A percentile compares a stretch with the other conserved stretches of the same genome.
Conservation (phyloP, 2,329 filamentous ascomycete genomes). For the Colletotrichum godetiae region DNA sequence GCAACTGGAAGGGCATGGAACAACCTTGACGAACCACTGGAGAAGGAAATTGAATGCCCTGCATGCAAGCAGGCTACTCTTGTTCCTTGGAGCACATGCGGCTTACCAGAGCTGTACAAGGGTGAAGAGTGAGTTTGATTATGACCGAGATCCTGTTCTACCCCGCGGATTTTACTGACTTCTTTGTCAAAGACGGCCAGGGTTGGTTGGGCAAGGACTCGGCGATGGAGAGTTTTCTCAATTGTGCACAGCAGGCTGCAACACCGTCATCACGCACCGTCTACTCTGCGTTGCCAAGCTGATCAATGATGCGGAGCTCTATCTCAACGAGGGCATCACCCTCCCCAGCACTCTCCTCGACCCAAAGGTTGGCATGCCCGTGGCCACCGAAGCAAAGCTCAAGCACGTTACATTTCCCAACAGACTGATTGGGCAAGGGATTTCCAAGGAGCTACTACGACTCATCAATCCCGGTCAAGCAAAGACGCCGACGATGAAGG, state of each 20-base stretch:
- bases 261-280: slow-evolving; percentile 63
- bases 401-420: slow-evolving; percentile 65
- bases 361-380: slow-evolving; percentile 61
- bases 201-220: slow-evolving; percentile 65
- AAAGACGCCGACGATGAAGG: slow-evolving; percentile 57
- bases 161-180: not conserved
- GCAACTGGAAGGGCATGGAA: slow-evolving; percentile 68
- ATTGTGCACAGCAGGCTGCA: slow-evolving; percentile 62
- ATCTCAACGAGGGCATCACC: slow-evolving; percentile 60
- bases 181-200: slow-evolving; percentile 30
- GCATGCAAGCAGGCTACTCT: slow-evolving; percentile 55
- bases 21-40: slow-evolving; percentile 61
- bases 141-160: accelerated
- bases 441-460: slow-evolving; percentile 55
- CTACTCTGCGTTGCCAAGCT: slow-evolving; percentile 73
- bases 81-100: slow-evolving; percentile 71
- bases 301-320: slow-evolving; percentile 60
- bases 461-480: slow-evolving; percentile 47
- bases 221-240: slow-evolving; percentile 66
- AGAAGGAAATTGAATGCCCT: slow-evolving; percentile 66
- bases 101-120: slow-evolving; percentile 43
- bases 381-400: slow-evolving; percentile 39
- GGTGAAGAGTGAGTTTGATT: slow-evolving; percentile 40
- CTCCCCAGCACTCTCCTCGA: slow-evolving; percentile 77
- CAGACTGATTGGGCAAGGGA: slow-evolving; percentile 59